Conservation (phyloP, 345 rosid genomes). For the Gossypium stocksii region DNA sequence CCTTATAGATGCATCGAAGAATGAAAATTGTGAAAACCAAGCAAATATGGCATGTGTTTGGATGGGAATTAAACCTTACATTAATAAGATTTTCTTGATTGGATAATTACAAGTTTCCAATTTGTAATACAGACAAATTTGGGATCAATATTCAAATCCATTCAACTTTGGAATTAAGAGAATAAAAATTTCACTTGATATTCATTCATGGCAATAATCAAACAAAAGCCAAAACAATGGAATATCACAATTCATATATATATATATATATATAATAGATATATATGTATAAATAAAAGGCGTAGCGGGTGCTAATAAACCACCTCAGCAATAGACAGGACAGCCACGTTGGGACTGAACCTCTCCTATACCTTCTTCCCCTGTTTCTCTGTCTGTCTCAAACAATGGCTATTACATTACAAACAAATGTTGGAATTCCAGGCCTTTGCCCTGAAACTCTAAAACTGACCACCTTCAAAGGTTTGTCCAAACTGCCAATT, state of each 20-base stretch:
- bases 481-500: conserved; percentile 93
- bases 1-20: too few species aligned
- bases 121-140: neutral
- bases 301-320: conserved; percentile 70
- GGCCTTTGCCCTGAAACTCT: neutral
- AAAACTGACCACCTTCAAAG: conserved; percentile 67
- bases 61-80: neutral
- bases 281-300: neutral
- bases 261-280: neutral
- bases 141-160: neutral
- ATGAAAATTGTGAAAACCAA: too few species aligned
- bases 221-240: neutral
- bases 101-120: too few species aligned
- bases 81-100: too few species aligned
- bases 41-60: neutral
- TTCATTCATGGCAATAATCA: neutral
- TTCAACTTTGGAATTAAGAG: neutral
- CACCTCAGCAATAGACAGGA: conserved; percentile 68
- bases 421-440: too few species aligned
- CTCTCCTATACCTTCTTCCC: conserved; percentile 13
- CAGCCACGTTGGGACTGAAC: conserved; percentile 24
- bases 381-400: neutral
- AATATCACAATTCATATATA: neutral
- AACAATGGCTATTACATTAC: conserved; percentile 12
- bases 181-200: neutral